Base-by-base conservation (phyloP, 2,329 filamentous ascomycete species). In the Aspergillus sp. region DNA sequence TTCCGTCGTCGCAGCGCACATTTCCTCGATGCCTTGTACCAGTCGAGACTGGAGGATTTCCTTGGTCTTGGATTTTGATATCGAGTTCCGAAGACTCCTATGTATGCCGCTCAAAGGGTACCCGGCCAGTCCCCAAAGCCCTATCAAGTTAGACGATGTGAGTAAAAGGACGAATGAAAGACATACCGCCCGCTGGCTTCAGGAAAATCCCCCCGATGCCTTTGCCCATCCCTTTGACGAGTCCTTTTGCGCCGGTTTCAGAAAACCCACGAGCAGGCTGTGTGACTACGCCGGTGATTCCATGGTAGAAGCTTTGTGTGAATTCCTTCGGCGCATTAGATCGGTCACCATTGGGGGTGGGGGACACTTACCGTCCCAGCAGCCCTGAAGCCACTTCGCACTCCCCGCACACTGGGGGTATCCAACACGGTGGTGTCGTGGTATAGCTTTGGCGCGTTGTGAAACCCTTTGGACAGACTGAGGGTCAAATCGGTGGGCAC, bases 401-500 rank as follows among this genome's bases (percentile, higher is more conserved):
- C 76, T 47, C 86, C 88, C 0, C 88, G 91, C 4, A 96, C 88
- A 61, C 89, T 90, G 53, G 91, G 88, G 1, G 82, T 76, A n/a
- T 88, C 87, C 7, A 89, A 81, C 1, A 96, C 85, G 1, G 86
- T 92, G 1, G 89, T 85, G 63, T 96, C 91, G 40, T 91, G 88
- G 66, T 96, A 96, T 1, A 96, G 76, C 60, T 84, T 87, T 0
- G 92, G 91, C 5, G 89, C 87, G 62, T 96, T 96, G 66, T 93
- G 88, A 67, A 96, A 95, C 0, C 92, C 92, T 69, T 88, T 88
- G 0, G 91, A 88, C 34, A 96, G 73, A 1, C 88, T 88, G 40
- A 96, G 74, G 38, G 89, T 89, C 58, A 96, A 88, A 67, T 96
- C 90, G 80, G 94, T 87, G 0, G 91, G 92, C 1, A 87, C 87